These are phyloP conservation scores for Cornus kousa DNA, from an alignment of 148 eudicot species.

Conservation along the genomic window DNA sequence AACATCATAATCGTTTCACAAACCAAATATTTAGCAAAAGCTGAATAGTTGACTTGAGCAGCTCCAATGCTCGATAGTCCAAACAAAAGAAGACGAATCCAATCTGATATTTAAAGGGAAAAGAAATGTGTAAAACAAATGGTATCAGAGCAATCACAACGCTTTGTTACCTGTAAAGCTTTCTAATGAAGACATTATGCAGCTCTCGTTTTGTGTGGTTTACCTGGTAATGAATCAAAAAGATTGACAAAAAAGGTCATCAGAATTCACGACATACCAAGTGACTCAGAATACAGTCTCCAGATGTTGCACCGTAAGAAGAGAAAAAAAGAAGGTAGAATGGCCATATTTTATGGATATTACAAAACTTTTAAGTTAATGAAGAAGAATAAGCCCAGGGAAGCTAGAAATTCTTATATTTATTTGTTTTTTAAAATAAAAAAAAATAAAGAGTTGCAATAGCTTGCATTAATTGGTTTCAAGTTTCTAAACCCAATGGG, in stretches of 20 bases:
- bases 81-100: too few species aligned
- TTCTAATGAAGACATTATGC: slow-evolving; percentile 89
- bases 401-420: too few species aligned
- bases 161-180: slow-evolving; percentile 76
- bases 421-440: too few species aligned
- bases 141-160: not conserved
- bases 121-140: not conserved
- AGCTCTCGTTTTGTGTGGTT: slow-evolving; percentile 93
- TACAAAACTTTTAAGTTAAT: too few species aligned
- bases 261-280: not conserved
- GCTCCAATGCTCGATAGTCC: not conserved
- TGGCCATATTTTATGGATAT: not conserved
- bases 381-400: too few species aligned
- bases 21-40: not conserved
- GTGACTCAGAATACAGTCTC: not conserved
- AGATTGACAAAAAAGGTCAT: not conserved
- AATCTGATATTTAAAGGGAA: not conserved
- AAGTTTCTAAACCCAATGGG: too few species aligned
- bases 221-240: slow-evolving; percentile 50
- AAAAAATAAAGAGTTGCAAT: too few species aligned
- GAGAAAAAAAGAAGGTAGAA: too few species aligned
- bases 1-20: slow-evolving; percentile 6
- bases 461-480: too few species aligned
- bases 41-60: not conserved
- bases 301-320: not conserved